Evolutionary conservation across 2,329 filamentous ascomycete genomes (phyloP).

Genomic region (Alternaria solani): DNA sequence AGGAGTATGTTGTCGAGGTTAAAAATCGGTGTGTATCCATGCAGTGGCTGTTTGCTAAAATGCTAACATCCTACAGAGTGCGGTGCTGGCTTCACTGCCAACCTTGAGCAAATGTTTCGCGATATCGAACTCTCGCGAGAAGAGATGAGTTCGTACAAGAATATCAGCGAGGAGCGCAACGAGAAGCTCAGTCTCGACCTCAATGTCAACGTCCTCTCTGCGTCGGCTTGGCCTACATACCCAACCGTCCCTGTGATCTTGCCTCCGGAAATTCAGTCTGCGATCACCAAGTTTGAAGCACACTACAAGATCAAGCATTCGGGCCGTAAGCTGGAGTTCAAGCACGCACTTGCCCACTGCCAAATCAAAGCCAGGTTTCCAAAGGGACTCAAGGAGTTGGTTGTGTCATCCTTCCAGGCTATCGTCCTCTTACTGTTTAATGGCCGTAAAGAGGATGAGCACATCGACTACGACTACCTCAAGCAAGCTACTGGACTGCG

Average conservation of each 20-base stretch:
- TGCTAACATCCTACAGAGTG: constrained; percentile 67
- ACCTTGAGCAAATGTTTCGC: constrained; percentile 99
- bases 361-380: constrained; percentile 82
- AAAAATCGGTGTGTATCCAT: constrained; percentile 66
- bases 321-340: constrained; percentile 87
- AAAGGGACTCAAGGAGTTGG: constrained; percentile 82
- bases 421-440: constrained; percentile 93
- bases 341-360: constrained; percentile 91
- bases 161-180: constrained; percentile 67
- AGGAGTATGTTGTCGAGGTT: constrained; percentile 92
- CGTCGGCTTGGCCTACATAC: constrained; percentile 92
- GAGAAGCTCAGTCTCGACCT: constrained; percentile 72
- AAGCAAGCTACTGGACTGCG: constrained; percentile 75
- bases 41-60: neutral
- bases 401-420: constrained; percentile 91
- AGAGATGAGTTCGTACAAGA: constrained; percentile 89
- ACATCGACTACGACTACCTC: constrained; percentile 79
- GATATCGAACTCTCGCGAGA: constrained; percentile 93
- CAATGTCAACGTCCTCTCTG: constrained; percentile 87
- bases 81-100: constrained; percentile 92
- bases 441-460: constrained; percentile 66
- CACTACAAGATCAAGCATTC: constrained; percentile 92
- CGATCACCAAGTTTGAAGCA: constrained; percentile 80
- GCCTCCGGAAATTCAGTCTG: constrained; percentile 75
- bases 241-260: constrained; percentile 78